Conservation (phyloP, 441 rosid genomes). For the Gossypium schwendimanii region DNA sequence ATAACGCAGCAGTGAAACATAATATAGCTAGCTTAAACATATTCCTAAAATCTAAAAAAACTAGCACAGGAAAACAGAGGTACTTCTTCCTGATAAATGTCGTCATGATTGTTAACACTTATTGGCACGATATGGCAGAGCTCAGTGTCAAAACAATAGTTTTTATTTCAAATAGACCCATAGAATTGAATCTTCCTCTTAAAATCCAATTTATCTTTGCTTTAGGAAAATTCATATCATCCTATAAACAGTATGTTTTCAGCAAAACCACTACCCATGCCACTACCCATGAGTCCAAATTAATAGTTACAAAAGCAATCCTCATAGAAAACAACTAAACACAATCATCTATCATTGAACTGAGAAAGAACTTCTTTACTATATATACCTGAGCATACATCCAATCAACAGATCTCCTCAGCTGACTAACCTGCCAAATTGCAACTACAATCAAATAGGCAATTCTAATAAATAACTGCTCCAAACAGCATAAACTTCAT, state of each 20-base stretch:
- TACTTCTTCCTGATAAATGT: neutral
- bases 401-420: constrained; percentile 75
- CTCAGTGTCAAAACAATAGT: neutral
- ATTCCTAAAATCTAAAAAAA: neutral
- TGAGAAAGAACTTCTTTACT: neutral
- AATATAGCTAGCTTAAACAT: neutral
- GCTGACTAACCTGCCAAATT: constrained; percentile 66
- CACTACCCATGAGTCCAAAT: neutral
- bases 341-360: neutral
- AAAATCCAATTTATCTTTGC: neutral
- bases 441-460: constrained; percentile 28
- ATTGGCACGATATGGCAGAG: neutral
- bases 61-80: neutral
- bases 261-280: neutral
- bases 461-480: neutral
- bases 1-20: neutral
- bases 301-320: neutral
- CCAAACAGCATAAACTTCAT: neutral
- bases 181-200: neutral
- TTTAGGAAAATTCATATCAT: neutral
- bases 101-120: neutral
- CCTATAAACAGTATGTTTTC: neutral
- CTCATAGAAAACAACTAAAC: neutral
- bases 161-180: neutral
- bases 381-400: constrained; percentile 53